Percentiles rank a stretch among this genome's conserved stretches.
Evolutionary conservation across 352 stramenopile genomes (phyloP).

Genomic region (Phytophthora litchii): DNA sequence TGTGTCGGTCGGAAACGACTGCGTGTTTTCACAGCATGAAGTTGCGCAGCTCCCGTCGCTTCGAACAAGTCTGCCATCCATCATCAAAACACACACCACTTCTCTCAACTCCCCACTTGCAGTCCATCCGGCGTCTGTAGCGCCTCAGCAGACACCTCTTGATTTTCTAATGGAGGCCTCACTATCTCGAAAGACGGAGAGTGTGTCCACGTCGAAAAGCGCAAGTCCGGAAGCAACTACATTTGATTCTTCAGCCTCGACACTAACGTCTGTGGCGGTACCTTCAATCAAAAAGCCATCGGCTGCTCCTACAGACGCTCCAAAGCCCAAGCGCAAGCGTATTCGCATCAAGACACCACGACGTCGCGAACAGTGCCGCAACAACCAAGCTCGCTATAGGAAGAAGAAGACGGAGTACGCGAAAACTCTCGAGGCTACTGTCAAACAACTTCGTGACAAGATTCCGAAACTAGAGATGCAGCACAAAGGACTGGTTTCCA

Average conservation of each 20-base stretch:
- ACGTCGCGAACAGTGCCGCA: slow-evolving; percentile 52
- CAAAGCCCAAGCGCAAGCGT: slow-evolving; percentile 36
- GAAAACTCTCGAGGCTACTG: slow-evolving; percentile 25
- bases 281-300: slow-evolving; percentile 9
- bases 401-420: slow-evolving; percentile 34
- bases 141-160: slow-evolving; percentile 1
- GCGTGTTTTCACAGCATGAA: slow-evolving; percentile 1
- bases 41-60: not conserved
- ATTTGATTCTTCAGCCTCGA: not conserved
- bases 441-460: slow-evolving; percentile 27
- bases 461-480: slow-evolving; percentile 28
- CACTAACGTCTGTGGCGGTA: not conserved
- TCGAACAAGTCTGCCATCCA: not conserved
- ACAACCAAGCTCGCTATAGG: slow-evolving; percentile 54
- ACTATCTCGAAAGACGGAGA: slow-evolving; percentile 1
- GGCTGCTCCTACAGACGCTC: not conserved
- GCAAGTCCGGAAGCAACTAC: not conserved
- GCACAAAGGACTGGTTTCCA: slow-evolving; percentile 14
- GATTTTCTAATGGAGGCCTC: slow-evolving; percentile 10
- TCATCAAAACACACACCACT: not conserved
- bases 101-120: not conserved
- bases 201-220: slow-evolving; percentile 1
- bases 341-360: slow-evolving; percentile 48
- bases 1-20: not conserved
- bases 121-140: not conserved